Base-by-base conservation (phyloP, 78 protist species). In the Polysphondylium violaceum region DNA sequence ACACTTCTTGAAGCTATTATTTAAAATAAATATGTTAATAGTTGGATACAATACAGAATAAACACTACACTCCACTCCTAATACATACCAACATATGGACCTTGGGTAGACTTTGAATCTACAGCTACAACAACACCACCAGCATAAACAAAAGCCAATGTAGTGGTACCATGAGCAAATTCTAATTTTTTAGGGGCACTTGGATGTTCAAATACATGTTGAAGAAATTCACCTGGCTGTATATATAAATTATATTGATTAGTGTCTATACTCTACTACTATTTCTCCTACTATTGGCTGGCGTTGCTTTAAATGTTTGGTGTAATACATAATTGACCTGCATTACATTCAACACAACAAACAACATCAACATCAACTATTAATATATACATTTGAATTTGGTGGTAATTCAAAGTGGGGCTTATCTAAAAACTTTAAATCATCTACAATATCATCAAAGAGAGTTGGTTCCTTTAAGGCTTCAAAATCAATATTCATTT, bases 91-190 rank as follows among this genome's bases (percentile, higher is more conserved):
- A 96, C 98, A 95, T 95, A 97, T n/a, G 88, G 59, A 25, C 99
- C 99, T 71, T 60, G 86, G 17, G 99, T 93, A 21, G 99, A 98
- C 27, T 99, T 96, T 11, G 99, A 97, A 88, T 99, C 99, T 25
- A 99, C 99, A 14, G 99, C 95, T 12, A 99, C 77, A 23, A 98
- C 33, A 35, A 99, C 90, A 35, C 99, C 99, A 2, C 76, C 96
- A 27, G 92, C 5, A 87, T 86, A 98, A 33, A 86, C 89, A 92
- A 99, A 98, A 17, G 96, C 99, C 25, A 99, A 95, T 19, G 99
- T 99, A 4, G 99, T 99, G 6, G 99, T 99, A 29, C 99, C 99
- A 76, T 99, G 99, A 35, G 63, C 94, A 81, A 88, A 75, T 55
- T 88, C 94, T 12, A 88, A 64, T 76, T 86, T 61, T 61, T 71